Evolutionary conservation across 371 early-diverging fungal genomes (phyloP).

Genomic region (Rhizopus sp.): DNA sequence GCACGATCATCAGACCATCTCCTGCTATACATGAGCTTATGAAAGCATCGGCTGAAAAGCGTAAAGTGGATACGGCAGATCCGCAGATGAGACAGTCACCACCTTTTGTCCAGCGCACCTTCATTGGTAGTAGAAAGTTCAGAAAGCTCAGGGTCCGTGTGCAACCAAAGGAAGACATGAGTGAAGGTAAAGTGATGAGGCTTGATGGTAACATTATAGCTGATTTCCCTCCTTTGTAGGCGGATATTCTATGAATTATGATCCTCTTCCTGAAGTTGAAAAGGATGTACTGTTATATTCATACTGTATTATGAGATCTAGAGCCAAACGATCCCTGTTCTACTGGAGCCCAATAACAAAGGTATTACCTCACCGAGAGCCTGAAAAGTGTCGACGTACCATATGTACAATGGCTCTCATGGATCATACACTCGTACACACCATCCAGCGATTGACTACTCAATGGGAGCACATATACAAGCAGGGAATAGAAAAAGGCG

Average conservation of each 20-base stretch:
- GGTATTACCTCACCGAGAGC: constrained; percentile 4
- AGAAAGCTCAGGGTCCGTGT: constrained; percentile 5
- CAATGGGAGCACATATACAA: constrained; percentile 16
- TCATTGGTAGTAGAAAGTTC: constrained; percentile 20
- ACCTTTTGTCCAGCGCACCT: constrained; percentile 12
- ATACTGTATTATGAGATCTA: constrained; percentile 22
- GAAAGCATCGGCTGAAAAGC: constrained; percentile 14
- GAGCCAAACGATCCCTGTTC: constrained; percentile 10
- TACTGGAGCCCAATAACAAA: constrained; percentile 19
- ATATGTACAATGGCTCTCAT: neutral
- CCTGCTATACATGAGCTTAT: constrained; percentile 12
- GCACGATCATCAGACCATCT: neutral
- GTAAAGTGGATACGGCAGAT: constrained; percentile 6
- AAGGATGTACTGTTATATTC: constrained; percentile 16
- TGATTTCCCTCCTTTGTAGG: neutral
- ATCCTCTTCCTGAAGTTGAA: constrained; percentile 15
- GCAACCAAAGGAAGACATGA: neutral
- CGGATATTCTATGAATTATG: neutral
- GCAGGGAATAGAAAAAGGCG: constrained; percentile 11
- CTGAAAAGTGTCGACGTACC: constrained; percentile 13
- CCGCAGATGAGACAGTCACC: neutral
- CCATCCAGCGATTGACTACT: constrained; percentile 4
- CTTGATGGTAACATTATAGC: too few relatives aligned
- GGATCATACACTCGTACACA: neutral
- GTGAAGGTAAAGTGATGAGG: neutral